These are phyloP conservation scores for Prunus padus DNA, from an alignment of 306 rosid genomes.

Conservation along the genomic window DNA sequence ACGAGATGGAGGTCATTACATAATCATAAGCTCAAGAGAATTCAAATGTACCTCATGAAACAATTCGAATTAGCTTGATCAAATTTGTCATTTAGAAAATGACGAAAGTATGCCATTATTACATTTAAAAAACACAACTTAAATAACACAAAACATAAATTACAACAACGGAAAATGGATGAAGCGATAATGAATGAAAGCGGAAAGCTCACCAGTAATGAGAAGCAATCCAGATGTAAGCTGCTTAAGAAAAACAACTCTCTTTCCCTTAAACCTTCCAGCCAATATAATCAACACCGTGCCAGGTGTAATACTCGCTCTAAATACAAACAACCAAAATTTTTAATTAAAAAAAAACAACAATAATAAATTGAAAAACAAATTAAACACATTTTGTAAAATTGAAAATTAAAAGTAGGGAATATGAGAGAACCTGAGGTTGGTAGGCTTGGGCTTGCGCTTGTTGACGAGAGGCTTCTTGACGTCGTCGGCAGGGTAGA, in stretches of 20 bases:
- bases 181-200: background rate
- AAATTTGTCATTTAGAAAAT: background rate
- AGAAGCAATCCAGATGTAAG: constrained; percentile 37
- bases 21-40: background rate
- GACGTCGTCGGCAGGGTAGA: constrained; percentile 38
- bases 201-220: constrained; percentile 24
- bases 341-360: background rate
- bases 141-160: background rate
- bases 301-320: constrained; percentile 34
- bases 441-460: constrained; percentile 34
- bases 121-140: background rate
- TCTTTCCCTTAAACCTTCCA: constrained; percentile 41
- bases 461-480: constrained; percentile 36
- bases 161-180: background rate
- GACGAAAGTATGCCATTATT: too few relatives aligned
- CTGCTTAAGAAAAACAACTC: constrained; percentile 38
- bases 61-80: background rate
- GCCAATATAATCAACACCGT: constrained; percentile 38
- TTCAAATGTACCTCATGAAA: background rate
- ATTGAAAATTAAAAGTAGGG: background rate
- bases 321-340: background rate
- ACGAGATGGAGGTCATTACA: background rate
- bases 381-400: background rate
- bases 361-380: background rate
- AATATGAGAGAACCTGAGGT: constrained; percentile 23